Evolutionary conservation across 2,329 filamentous ascomycete genomes (phyloP), one percentile per base, ranked within the genome.

Genomic region (Arthroderma sp.): DNA sequence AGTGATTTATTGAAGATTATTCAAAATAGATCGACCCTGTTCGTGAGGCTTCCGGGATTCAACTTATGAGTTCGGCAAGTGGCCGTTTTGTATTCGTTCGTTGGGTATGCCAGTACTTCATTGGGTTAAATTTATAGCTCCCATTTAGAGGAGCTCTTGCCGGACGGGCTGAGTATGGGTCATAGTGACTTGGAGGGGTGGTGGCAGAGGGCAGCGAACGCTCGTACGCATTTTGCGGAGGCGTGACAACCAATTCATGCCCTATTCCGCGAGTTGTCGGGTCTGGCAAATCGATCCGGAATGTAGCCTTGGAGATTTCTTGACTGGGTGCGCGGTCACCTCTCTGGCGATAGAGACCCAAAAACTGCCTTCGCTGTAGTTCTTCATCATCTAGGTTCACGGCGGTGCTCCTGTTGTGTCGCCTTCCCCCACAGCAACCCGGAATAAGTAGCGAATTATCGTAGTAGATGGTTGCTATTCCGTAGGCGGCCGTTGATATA

Each of bases 341-440:
- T 5, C 58, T 54, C 29, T 58, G 55, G 22, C 66, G 47, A 11
- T 67, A 51, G 8, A 62, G 56, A 31, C 60, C 58, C 28, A 66
- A 51, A 42, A 67, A 61, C 32, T 58, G 60, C 31, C 65, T 61
- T 43, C 66, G 61, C 53, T 62, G 58, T 42, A 67, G 63, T 42
- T 66, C 64, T 22, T 61, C 59, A 3, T 56, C 62, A 36, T 63
- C 45, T 4, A 57, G 47, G 4, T 50, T 48, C 0, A 50, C 54
- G 33, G 43, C 46, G 29, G 32, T 40, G 5, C 42, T 39, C 29
- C 43, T 31, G n/a, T 42, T 36, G 7, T 40, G 44, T 40, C 44
- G 43, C 15, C 15, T 22, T 22, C 15, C 15, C 15, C 15, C 15
- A 22, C 15, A 22, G 15, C 15, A 22, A 3, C 15, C 15, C 15